Conservation (phyloP, 2,329 filamentous ascomycete genomes). For the Claviceps cyperi region DNA sequence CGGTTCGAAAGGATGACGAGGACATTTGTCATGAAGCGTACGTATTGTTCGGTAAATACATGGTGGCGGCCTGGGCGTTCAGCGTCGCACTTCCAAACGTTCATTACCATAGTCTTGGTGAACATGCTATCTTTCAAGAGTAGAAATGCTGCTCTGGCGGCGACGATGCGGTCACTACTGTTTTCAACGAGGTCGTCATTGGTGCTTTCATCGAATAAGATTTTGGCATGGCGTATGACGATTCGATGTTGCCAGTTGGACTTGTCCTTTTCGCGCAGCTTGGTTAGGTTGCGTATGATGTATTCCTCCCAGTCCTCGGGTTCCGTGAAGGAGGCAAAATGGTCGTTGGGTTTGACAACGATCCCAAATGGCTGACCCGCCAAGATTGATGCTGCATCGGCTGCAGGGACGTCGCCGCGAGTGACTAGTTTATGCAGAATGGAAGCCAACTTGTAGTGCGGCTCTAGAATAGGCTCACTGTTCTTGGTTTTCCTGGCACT, state of each 20-base stretch:
- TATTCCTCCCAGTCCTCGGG: slow-evolving; percentile 47
- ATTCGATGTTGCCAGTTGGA: slow-evolving; percentile 93
- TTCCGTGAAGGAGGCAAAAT: slow-evolving; percentile 21
- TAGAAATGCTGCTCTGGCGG: slow-evolving; percentile 65
- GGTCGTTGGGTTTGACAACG: slow-evolving; percentile 17
- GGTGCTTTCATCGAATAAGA: slow-evolving; percentile 34
- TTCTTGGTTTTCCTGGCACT: slow-evolving; percentile 39
- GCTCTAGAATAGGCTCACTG: slow-evolving; percentile 72
- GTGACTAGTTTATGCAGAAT: slow-evolving; percentile 69
- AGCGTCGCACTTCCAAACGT: slow-evolving; percentile 87
- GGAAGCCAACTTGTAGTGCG: slow-evolving; percentile 81
- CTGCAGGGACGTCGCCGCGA: slow-evolving; percentile 30
- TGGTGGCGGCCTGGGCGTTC: slow-evolving; percentile 76
- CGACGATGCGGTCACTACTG: slow-evolving; percentile 34
- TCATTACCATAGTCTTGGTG: slow-evolving; percentile 87
- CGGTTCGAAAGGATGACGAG: slow-evolving; percentile 64
- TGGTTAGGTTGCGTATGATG: slow-evolving; percentile 35
- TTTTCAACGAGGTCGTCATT: slow-evolving; percentile 13
- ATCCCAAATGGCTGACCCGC: slow-evolving; percentile 40
- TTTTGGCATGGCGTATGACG: slow-evolving; percentile 54
- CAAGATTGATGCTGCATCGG: slow-evolving; percentile 36
- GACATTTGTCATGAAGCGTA: slow-evolving; percentile 64
- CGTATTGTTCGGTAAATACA: slow-evolving; percentile 79
- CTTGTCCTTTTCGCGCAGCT: slow-evolving; percentile 60
- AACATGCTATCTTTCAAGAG: slow-evolving; percentile 64